Percentiles rank a stretch among this genome's conserved stretches.
Conservation (phyloP, 1,139 yeast genomes). For the Yamadazyma epiphylla region DNA sequence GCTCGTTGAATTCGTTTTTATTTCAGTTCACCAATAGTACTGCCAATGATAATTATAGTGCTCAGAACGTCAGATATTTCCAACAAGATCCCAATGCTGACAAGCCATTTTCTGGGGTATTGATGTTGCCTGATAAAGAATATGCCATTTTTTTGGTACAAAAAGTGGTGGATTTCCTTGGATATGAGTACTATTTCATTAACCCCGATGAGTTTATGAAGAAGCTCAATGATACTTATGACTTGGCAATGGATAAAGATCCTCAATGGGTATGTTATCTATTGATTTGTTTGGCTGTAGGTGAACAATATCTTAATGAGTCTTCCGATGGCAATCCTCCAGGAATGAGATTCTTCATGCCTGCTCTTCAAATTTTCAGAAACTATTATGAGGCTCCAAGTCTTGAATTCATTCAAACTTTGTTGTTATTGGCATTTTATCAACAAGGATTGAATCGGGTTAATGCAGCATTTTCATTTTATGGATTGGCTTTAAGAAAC, state of each 20-base stretch:
- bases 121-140: slow-evolving; percentile 12
- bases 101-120: slow-evolving; percentile 9
- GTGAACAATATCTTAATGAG: slow-evolving; percentile 12
- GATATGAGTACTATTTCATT: slow-evolving; percentile 10
- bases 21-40: slow-evolving; percentile 7
- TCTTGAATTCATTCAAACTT: slow-evolving; percentile 8
- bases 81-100: slow-evolving; percentile 6
- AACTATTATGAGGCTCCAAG: slow-evolving; percentile 10
- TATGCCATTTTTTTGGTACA: slow-evolving; percentile 10
- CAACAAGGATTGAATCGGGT: slow-evolving; percentile 11
- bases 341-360: slow-evolving; percentile 12
- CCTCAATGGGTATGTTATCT: slow-evolving; percentile 11
- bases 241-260: slow-evolving; percentile 6
- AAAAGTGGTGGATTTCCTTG: slow-evolving; percentile 10
- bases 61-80: slow-evolving; percentile 6
- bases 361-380: slow-evolving; percentile 9
- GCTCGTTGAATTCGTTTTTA: slow-evolving; percentile 10
- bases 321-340: slow-evolving; percentile 11
- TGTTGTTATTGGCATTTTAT: slow-evolving; percentile 10
- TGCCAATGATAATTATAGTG: not conserved
- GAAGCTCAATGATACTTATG: slow-evolving; percentile 8
- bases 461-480: slow-evolving; percentile 9
- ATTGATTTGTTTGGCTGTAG: slow-evolving; percentile 10
- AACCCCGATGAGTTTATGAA: slow-evolving; percentile 7
- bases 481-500: slow-evolving; percentile 11